Base-by-base conservation (phyloP, 179 eudicot genomes). In the Camellia oleifera region DNA sequence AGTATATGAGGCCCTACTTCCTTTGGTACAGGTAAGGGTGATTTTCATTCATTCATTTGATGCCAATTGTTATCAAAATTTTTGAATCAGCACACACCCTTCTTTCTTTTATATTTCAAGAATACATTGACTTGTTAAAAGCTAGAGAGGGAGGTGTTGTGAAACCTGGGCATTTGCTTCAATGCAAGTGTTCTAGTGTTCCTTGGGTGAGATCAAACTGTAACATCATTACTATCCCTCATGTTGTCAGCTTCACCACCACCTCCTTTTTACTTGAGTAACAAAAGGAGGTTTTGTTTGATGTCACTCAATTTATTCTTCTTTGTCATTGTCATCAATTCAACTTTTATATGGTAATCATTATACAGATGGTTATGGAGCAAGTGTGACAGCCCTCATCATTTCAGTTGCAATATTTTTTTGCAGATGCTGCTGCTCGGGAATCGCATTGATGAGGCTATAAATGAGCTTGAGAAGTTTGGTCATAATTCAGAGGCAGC, bases 341-440 rank as follows among this genome's bases (percentile, higher is more conserved):
- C 3, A n/a, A 74, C 66, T 75, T 74, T 0, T 15, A 64, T 56
- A 26, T 62, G 7, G 18, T 71, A 75, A 8, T 85, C 8, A 40
- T 65, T 66, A 40, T 46, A 13, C 15, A 17, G 32, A 26, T 26
- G 32, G 32, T 26, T 65, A 20, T 73, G 42, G 7, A 3, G 15
- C 65, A 56, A 52, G 66, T 40, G 66, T 56, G 63, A 7, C 11
- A 73, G 23, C 44, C 57, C 67, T 4, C 20, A 14, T 40, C 26
- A 42, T 54, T 58, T 46, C 67, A 44, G 10, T 58, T 60, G 32
- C 48, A 60, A 75, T 40, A 8, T 44, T 60, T 56, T 40, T 56
- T 26, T 15, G 48, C 85, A 95, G 98, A 81, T 95, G 88, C 88
- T 95, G 85, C 72, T 95, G 78, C 85, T 92, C 69, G 93, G 87